Percentiles rank a stretch among this genome's conserved stretches.
These are phyloP conservation scores for Botrytis cinerea DNA, from an alignment of 2,329 filamentous ascomycete genomes.

Conservation along the genomic window DNA sequence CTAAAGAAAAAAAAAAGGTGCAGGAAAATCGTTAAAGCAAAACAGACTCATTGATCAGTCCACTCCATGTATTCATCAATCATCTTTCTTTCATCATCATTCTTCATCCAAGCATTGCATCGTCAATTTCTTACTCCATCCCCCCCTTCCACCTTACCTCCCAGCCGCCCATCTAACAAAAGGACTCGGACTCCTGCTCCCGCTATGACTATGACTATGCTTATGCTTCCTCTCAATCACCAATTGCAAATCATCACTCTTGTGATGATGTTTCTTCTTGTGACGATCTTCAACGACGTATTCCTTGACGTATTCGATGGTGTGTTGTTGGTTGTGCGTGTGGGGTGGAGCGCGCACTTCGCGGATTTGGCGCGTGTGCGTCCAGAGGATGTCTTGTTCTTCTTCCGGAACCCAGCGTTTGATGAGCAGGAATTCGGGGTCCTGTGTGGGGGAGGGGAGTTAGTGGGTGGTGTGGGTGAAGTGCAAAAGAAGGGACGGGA, in stretches of 20 bases:
- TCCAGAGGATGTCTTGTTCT: slow-evolving; percentile 71
- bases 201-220: slow-evolving; percentile 9
- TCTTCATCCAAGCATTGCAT: neutral
- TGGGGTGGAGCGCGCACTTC: slow-evolving; percentile 35
- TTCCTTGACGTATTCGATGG: slow-evolving; percentile 35
- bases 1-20: neutral
- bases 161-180: slow-evolving; percentile 25
- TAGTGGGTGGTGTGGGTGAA: neutral
- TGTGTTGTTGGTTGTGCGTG: slow-evolving; percentile 2
- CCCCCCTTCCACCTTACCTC: neutral
- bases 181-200: slow-evolving; percentile 13
- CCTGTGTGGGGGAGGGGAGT: slow-evolving; percentile 43
- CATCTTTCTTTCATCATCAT: neutral
- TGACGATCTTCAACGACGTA: slow-evolving; percentile 38
- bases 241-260: slow-evolving; percentile 21
- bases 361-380: slow-evolving; percentile 62
- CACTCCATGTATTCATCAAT: neutral
- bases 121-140: neutral
- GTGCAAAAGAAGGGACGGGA: neutral
- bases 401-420: slow-evolving; percentile 72
- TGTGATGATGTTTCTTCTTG: slow-evolving; percentile 36
- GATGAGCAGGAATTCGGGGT: slow-evolving; percentile 71
- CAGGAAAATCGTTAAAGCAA: neutral
- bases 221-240: slow-evolving; percentile 24
- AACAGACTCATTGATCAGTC: neutral